Percentiles rank a stretch among this genome's conserved stretches.
phyloP scores from a whole-genome alignment of 208 protist species.

The Trypanosoma boissoni region DNA sequence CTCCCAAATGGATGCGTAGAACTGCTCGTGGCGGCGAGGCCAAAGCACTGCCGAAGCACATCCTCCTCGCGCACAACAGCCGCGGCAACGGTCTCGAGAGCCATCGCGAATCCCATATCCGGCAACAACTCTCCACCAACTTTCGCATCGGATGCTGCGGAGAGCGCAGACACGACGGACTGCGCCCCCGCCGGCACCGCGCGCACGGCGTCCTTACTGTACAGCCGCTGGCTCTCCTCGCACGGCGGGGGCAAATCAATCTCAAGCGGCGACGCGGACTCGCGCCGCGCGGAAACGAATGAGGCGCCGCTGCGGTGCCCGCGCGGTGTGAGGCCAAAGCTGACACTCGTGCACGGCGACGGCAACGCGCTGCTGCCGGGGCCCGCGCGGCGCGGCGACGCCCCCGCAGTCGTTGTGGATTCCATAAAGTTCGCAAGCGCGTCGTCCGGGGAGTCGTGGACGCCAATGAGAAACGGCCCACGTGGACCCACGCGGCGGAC shows the following conservation, averaged over 20 bases:
- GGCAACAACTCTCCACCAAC: slow-evolving; percentile 49
- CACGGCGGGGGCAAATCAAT: slow-evolving; percentile 48
- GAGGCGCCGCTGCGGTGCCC: background rate
- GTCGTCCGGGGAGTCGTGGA: slow-evolving; percentile 35
- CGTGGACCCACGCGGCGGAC: slow-evolving; percentile 48
- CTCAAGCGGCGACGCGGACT: slow-evolving; percentile 2
- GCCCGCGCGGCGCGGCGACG: background rate
- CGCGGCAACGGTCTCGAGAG: slow-evolving; percentile 58
- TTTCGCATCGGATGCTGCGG: slow-evolving; percentile 22
- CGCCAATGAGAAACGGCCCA: slow-evolving; percentile 47
- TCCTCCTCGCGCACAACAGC: slow-evolving; percentile 69
- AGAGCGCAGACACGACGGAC: slow-evolving; percentile 17
- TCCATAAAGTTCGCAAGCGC: slow-evolving; percentile 24
- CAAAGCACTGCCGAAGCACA: slow-evolving; percentile 65
- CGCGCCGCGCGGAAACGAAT: too few species aligned
- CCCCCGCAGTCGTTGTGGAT: slow-evolving; percentile 2
- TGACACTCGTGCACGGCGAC: slow-evolving; percentile 3
- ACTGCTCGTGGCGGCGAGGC: slow-evolving; percentile 16
- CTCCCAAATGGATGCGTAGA: too few species aligned
- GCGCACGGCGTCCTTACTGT: slow-evolving; percentile 44
- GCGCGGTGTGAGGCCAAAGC: slow-evolving; percentile 15
- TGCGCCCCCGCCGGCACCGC: slow-evolving; percentile 32
- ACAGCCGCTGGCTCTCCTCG: slow-evolving; percentile 41
- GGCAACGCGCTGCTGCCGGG: slow-evolving; percentile 1
- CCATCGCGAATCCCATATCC: slow-evolving; percentile 77